Base-by-base conservation (phyloP, 2,329 filamentous ascomycete genomes). In the Nigrograna mackinnonii region DNA sequence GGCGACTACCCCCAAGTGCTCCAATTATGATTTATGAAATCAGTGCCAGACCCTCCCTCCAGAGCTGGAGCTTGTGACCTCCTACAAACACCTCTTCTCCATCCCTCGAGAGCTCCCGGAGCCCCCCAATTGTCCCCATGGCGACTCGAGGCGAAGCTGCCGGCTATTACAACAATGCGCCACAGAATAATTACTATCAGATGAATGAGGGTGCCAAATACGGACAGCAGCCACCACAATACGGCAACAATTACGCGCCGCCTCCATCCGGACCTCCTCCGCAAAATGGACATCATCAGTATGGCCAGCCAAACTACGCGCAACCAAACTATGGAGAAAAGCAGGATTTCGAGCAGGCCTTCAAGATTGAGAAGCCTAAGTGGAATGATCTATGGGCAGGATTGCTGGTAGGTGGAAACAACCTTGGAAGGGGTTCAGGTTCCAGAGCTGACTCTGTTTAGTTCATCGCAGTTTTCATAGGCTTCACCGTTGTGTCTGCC, bases 321-420 rank as follows among this genome's bases (percentile, higher is more conserved):
- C 60, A 64, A 39, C 56, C 55, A 40, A 49, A 59, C 28, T 59
- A 60, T 19, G 55, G 49, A 19, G 71, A 74, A 49, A 78, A 79
- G 63, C 69, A 72, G 34, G 73, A 63, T 13, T 96, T 95, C 63
- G 83, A 92, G 16, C 80, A 96, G 60, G 82, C 84, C 2, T 96
- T 97, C 76, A 86, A 86, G 69, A 69, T 96, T 39, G 81, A 89
- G 38, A 84, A 76, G 50, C 90, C 90, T n/a, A 95, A 92, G 67
- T 96, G 80, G 72, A 89, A 96, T 60, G 92, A 97, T 65, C 64
- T 88, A 19, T 96, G 91, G 92, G 91, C 91, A 3, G 91, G 87
- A 4, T 72, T 95, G 30, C 73, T 96, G 61, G 85, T 87, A 67
- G 24, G 57, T 39, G n/a, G n/a, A n/a, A n/a, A n/a, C n/a, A n/a